Base-by-base conservation (phyloP, 2,329 filamentous ascomycete genomes). In the Diaporthe aspalathi region DNA sequence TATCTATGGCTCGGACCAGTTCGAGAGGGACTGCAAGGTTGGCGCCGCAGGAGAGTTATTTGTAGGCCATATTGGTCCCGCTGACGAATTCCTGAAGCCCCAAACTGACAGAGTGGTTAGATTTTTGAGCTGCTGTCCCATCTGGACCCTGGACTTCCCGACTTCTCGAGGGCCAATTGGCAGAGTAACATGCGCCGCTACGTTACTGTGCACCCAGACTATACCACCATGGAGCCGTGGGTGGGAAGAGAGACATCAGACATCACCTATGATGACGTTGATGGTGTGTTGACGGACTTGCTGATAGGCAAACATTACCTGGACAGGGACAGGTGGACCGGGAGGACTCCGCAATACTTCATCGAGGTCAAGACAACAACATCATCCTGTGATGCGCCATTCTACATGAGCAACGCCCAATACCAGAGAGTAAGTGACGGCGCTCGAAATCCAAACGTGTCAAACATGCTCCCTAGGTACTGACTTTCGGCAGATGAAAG, bases 341-440 rank as follows among this genome's bases (percentile, higher is more conserved):
- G 54, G 14, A 72, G 70, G 63, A 74, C 62, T 4, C 84, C 81
- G 0, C 73, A 79, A 40, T 88, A 86, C 73, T 83, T 81, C 27
- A 82, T 88, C 2, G 87, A 88, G 69, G 86, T 88, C 45, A 88
- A 88, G 74, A 81, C 84, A 1, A 81, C 84, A 1, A 83, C 81
- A 0, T 75, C 76, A 1, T 60, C 73, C 1, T 81, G 78, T 53
- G 76, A 79, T 2, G 82, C 80, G 7, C 79, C 82, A 0, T 87
- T 88, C 68, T 87, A 77, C 60, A 82, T 88, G 79, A 87, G 83
- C 74, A 80, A 82, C 38, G 73, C 74, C 1, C 85, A 88, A 74
- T 85, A 84, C n/a, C n/a, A 76, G 47, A 76, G 78, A 73, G 84
- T 84, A 74, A 75, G 80, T 79, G 5, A 1, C 20, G 7, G 7